A percentile compares a stretch with the other conserved stretches of the same genome.
Evolutionary conservation across 306 rosid species (phyloP).

Genomic region (Citrullus amarus): DNA sequence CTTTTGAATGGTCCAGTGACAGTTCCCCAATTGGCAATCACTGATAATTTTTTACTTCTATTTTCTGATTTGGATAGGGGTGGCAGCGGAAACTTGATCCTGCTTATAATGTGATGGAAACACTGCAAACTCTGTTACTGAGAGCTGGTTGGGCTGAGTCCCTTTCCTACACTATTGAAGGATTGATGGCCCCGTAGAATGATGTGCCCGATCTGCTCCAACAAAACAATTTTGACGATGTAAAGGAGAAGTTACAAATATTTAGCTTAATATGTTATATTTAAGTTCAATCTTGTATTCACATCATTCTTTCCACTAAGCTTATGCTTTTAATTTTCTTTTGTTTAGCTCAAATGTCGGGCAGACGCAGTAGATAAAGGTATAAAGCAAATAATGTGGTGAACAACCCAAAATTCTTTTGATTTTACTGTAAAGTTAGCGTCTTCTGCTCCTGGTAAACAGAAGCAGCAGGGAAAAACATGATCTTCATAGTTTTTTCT

Average conservation of each 20-base stretch:
- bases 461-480: neutral
- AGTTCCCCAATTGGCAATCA: neutral
- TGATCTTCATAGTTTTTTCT: neutral
- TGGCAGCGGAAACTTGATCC: slow-evolving; percentile 99
- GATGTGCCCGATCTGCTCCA: slow-evolving; percentile 15
- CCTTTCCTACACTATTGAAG: slow-evolving; percentile 90
- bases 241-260: slow-evolving; percentile 6
- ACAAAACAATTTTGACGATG: slow-evolving; percentile 48
- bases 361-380: neutral
- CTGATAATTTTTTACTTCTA: neutral
- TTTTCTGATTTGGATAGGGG: slow-evolving; percentile 34
- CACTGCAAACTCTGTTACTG: slow-evolving; percentile 81
- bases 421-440: neutral
- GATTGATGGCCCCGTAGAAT: slow-evolving; percentile 85
- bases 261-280: neutral
- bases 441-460: slow-evolving; percentile 4
- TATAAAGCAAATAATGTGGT: slow-evolving; percentile 1
- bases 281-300: neutral
- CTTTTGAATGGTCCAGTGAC: neutral
- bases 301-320: slow-evolving; percentile 1
- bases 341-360: neutral
- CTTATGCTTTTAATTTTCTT: neutral
- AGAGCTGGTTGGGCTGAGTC: slow-evolving; percentile 95
- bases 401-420: neutral
- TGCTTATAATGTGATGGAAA: slow-evolving; percentile 73